Base-by-base conservation (phyloP, 805 yeast genomes). In the Huiozyma naganishii region DNA sequence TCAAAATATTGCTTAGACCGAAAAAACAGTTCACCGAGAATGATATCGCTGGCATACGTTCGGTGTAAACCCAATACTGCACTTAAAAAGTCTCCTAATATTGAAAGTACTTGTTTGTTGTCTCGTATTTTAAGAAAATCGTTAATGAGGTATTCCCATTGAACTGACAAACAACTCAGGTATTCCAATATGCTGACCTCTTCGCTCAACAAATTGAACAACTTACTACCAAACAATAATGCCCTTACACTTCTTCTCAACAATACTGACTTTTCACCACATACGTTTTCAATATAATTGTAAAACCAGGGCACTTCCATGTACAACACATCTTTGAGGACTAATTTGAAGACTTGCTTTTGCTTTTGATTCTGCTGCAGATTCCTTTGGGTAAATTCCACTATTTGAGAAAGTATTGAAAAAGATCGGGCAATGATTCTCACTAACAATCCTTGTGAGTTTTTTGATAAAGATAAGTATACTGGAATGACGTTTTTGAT, bases 221-320 rank as follows among this genome's bases (percentile, higher is more conserved):
- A n/a, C 41, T 49, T 61, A 41, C 66, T 62, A 0, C 67, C 67
- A 50, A 59, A 62, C 29, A 61, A 49, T 0, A 53, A 10, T 1
- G 62, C 39, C 33, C 52, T 55, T 3, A 61, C 37, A 28, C 41
- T 43, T 40, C 28, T 12, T 29, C 17, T 45, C 39, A 3, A 44
- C 11, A 7, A 28, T 41, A 1, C 33, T 11, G 28, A 32, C n/a
- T 32, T 29, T 3, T 34, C 17, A 5, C 35, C n/a, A 6, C 33
- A 12, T 1, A n/a, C 8, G 4, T 30, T 30, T n/a, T 27, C 7
- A 11, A 54, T 11, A 37, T 53, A 57, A 33, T 47, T 50, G 10
- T 27, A 29, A 1, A 61, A 35, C 29, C 57, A 47, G 1, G 41
- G 27, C 4, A 27, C 30, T 7, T 48, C 45, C 1, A 35, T 27